phyloP scores from a whole-genome alignment of 1,284 basidiomycete species.

The Ganoderma resinaceum region DNA sequence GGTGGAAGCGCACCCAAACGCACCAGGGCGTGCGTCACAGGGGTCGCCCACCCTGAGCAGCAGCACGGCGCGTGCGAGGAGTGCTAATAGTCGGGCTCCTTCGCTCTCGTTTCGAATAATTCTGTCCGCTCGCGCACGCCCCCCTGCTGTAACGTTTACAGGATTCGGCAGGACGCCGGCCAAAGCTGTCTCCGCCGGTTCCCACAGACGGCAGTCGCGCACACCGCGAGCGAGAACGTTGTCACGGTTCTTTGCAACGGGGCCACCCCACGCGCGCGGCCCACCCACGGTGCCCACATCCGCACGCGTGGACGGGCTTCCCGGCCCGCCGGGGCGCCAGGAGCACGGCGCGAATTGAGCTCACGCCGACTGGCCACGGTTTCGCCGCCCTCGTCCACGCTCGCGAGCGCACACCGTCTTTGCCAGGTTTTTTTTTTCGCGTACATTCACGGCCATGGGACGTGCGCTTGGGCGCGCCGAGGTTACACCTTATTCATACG shows the following conservation, averaged over 20 bases:
- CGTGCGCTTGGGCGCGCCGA: conserved; percentile 2
- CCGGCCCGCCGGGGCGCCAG: background rate
- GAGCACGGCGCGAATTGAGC: background rate
- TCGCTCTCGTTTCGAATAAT: background rate
- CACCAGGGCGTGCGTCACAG: conserved; percentile 7
- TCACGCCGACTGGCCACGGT: conserved; percentile 1
- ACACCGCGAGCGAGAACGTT: background rate
- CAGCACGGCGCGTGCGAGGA: background rate
- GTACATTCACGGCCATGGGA: background rate
- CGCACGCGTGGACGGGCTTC: background rate
- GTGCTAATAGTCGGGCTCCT: background rate
- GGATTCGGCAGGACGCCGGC: background rate
- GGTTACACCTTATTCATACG: conserved; percentile 5
- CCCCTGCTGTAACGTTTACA: background rate
- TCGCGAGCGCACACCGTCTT: background rate
- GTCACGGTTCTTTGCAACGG: background rate
- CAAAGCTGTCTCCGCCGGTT: background rate
- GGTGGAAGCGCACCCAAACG: background rate
- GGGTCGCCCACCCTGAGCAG: conserved; percentile 8
- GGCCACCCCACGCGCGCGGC: background rate
- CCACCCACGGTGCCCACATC: conserved; percentile 1
- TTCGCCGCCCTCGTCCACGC: background rate
- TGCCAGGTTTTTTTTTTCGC: background rate
- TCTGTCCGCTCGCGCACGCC: background rate
- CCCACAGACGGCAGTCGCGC: background rate